These are phyloP conservation scores for Phoma herbarum DNA, from an alignment of 2,329 filamentous ascomycete species.

Conservation along the genomic window DNA sequence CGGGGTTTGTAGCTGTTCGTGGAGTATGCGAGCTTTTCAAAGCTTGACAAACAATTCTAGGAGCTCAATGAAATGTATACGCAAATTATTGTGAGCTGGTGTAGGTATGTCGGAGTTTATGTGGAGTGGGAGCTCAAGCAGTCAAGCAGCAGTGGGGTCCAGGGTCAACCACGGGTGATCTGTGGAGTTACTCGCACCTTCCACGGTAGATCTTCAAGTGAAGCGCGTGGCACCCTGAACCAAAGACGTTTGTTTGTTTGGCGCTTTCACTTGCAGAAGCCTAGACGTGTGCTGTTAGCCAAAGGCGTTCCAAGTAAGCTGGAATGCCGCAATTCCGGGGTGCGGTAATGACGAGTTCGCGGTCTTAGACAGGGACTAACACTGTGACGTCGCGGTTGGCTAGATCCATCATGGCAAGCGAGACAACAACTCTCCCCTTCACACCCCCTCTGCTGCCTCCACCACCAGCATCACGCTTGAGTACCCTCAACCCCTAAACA, in stretches of 20 bases:
- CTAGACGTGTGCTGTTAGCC: background rate
- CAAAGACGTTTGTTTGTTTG: background rate
- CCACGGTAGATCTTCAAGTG: conserved; percentile 12
- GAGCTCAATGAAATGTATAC: background rate
- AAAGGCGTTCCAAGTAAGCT: background rate
- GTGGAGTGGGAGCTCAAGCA: conserved; percentile 17
- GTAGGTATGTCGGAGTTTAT: conserved; percentile 13
- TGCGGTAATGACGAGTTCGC: conserved; percentile 14
- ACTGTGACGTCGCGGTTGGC: conserved; percentile 21
- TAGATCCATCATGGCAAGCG: conserved; percentile 22
- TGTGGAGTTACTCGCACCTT: conserved; percentile 23
- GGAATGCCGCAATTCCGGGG: conserved; percentile 4
- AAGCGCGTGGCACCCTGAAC: background rate
- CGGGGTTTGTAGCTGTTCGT: background rate
- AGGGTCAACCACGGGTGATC: conserved; percentile 18
- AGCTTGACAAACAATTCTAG: background rate
- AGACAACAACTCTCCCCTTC: conserved; percentile 21
- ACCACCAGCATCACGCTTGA: conserved; percentile 13
- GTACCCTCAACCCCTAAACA: conserved; percentile 7
- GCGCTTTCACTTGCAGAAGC: background rate
- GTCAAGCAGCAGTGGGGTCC: conserved; percentile 19
- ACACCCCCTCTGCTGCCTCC: conserved; percentile 11
- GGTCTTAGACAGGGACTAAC: conserved; percentile 14
- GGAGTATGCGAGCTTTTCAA: background rate
- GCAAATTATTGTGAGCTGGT: background rate